Base-by-base conservation (phyloP, 176 grass and related monocot genomes). In the Eremochloa ophiuroides region DNA sequence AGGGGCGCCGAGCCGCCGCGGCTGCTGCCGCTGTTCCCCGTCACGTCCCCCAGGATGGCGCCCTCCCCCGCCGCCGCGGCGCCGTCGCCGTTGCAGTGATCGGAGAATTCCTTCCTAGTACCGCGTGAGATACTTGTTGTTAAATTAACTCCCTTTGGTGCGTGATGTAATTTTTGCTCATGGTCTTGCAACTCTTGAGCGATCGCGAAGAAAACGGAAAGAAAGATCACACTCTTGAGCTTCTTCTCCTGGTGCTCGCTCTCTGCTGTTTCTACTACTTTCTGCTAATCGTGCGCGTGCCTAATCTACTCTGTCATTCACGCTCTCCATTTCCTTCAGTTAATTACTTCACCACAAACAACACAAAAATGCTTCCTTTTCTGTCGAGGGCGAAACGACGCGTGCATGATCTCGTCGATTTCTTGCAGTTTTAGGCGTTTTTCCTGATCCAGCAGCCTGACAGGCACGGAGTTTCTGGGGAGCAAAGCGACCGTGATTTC, bases 1-100 rank as follows among this genome's bases (percentile, higher is more conserved):
- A 84, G 91, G 77, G 80, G 76, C 39, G 75, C 81, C 64, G 92
- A 93, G 66, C 92, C 81, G 33, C 95, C 95, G 12, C 71, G 92
- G 22, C 82, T 98, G 23, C 95, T 98, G 74, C 86, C 95, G 30
- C 90, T 98, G 18, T 98, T 98, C 77, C 95, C 95, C 6, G 84
- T 91, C 77, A 95, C 92, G 2, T 98, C 92, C 2, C 95, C 95
- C 16, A 81, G 90, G 80, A 71, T 85, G 78, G 69, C 84, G 5
- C 62, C 86, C 23, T 15, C 78, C 7, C 2, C 25, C n/a, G 60
- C 59, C 41, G 68, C 42, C 13, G 62, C 61, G 8, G 56, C 75
- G 7, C 35, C 74, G 58, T 3, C 70, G 64, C 62, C 83, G 71
- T 43, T 77, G 56, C 48, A 83, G 68, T 83, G 83, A 90, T 44